Evolutionary conservation across 495 filamentous ascomycete species (phyloP).

Genomic region (Tetracladium marchalianum): DNA sequence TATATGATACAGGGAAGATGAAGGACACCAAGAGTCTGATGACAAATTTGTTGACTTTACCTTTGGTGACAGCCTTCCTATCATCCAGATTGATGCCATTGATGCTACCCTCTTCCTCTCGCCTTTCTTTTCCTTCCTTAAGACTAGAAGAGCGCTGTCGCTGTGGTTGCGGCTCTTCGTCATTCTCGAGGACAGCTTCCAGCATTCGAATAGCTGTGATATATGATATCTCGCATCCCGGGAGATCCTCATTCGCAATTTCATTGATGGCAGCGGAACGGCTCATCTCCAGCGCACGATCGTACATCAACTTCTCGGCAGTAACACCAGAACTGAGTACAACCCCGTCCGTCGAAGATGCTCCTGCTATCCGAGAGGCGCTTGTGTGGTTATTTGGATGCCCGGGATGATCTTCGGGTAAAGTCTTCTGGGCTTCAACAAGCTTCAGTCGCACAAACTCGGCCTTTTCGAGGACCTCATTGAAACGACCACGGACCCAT

Average conservation of each 20-base stretch:
- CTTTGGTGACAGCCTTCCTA: slow-evolving; percentile 58
- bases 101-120: slow-evolving; percentile 32
- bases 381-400: slow-evolving; percentile 69
- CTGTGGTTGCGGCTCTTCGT: slow-evolving; percentile 48
- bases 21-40: not conserved
- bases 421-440: slow-evolving; percentile 71
- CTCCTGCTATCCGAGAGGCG: slow-evolving; percentile 50
- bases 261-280: slow-evolving; percentile 89
- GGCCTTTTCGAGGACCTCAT: slow-evolving; percentile 91
- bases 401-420: slow-evolving; percentile 76
- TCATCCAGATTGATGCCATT: slow-evolving; percentile 63
- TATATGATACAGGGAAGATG: slow-evolving; percentile 11
- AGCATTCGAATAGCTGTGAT: slow-evolving; percentile 86
- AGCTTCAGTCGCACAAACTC: slow-evolving; percentile 84
- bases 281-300: slow-evolving; percentile 94
- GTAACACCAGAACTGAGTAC: slow-evolving; percentile 64
- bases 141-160: slow-evolving; percentile 21
- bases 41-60: slow-evolving; percentile 31
- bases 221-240: slow-evolving; percentile 87
- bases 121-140: slow-evolving; percentile 29
- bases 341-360: slow-evolving; percentile 41
- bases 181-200: slow-evolving; percentile 83
- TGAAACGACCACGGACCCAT: slow-evolving; percentile 89
- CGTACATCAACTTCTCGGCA: slow-evolving; percentile 96
- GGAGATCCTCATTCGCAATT: slow-evolving; percentile 80